phyloP scores from a whole-genome alignment of 2,329 filamentous ascomycete species.

The Meredithiella fracta region DNA sequence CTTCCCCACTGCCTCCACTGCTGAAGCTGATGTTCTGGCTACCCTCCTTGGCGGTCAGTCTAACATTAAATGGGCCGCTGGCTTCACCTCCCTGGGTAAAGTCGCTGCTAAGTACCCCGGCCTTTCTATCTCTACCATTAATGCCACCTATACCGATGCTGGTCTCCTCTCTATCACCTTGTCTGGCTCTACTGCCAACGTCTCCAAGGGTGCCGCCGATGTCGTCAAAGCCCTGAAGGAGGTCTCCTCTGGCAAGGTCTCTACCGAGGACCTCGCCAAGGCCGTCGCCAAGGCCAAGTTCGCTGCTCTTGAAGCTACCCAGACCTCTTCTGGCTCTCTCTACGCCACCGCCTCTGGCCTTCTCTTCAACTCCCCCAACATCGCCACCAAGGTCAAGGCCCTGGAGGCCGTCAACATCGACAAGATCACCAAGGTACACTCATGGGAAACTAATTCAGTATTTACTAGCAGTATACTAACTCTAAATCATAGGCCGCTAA shows the following conservation, averaged over 20 bases:
- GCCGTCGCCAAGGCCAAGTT: conserved; percentile 89
- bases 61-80: conserved; percentile 86
- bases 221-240: conserved; percentile 70
- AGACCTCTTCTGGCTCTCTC: conserved; percentile 61
- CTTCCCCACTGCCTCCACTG: conserved; percentile 73
- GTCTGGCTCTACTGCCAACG: conserved; percentile 53
- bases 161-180: conserved; percentile 77
- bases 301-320: conserved; percentile 65
- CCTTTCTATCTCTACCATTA: conserved; percentile 55
- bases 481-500: conserved; percentile 56
- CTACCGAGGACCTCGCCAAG: conserved; percentile 78
- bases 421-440: conserved; percentile 33
- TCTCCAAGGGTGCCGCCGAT: conserved; percentile 58
- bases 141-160: conserved; percentile 81
- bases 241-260: conserved; percentile 57
- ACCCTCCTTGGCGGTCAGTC: conserved; percentile 81
- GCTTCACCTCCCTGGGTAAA: conserved; percentile 82
- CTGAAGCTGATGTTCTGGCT: conserved; percentile 73
- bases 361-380: conserved; percentile 66
- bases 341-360: conserved; percentile 73
- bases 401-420: conserved; percentile 70
- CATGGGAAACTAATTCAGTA: neutral
- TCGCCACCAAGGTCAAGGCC: conserved; percentile 60
- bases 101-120: conserved; percentile 49
- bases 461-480: conserved; percentile 16